Evolutionary conservation across 495 filamentous ascomycete genomes (phyloP), one percentile per base, ranked within the genome.

Genomic region (Astrothelium macrocarpum): DNA sequence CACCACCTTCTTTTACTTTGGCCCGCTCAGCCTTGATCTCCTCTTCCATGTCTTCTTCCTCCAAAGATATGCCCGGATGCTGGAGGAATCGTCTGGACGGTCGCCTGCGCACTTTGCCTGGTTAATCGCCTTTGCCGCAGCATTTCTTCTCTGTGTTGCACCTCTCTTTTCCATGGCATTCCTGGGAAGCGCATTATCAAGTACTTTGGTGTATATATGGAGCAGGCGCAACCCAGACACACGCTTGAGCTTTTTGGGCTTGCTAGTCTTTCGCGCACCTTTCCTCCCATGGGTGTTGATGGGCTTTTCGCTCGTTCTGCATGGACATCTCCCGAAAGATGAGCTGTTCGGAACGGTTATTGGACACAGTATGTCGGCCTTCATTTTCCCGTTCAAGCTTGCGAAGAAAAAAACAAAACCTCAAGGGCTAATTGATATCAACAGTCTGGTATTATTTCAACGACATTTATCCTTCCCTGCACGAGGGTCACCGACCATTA

Each of bases 31-130:
- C 46, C 85, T 98, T 68, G 94, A 98, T 75, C 86, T 98, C 28
- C 82, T 97, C 70, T 97, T 97, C 83, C 95, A 98, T 72, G 88
- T 98, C 76, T 98, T 97, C 82, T 98, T 98, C 80, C 85, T 97
- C 53, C 91, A 95, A 71, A 90, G 94, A 29, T 98, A 98, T 78
- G 91, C 92, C 12, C 90, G 95, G 43, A 86, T 97, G 32, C 85
- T 98, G 42, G 94, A 98, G 76, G 94, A 97, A 76, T 90, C 90
- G 0, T 91, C 90, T 49, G 91, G 91, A 32, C 84, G 87, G 45
- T 95, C 90, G 10, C 86, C 91, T 1, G 94, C 95, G 1, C 87
- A 95, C 69, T 98, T 96, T 79, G 88, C 91, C 23, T 98, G 93
- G 93, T 78, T 98, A 26, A 79, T 97, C 14, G 76, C 93, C 62